phyloP scores from a whole-genome alignment of 148 eudicot species.

The Silene latifolia region DNA sequence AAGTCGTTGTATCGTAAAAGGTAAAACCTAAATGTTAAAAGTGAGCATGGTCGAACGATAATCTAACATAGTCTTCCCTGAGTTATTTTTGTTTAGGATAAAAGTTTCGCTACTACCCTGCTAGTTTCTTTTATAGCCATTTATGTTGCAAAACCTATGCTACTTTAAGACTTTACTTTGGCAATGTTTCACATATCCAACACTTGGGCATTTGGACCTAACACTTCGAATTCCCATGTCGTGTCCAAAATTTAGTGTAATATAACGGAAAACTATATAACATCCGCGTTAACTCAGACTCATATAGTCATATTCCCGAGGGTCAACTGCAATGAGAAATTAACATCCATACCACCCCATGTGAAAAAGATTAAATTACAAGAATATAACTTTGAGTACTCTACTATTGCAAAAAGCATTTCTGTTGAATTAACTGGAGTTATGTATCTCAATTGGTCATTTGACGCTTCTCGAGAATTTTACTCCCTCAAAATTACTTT shows the following conservation, averaged over 20 bases:
- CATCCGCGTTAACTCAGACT: not conserved
- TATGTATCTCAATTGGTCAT: not conserved
- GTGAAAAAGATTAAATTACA: not conserved
- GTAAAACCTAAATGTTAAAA: not conserved
- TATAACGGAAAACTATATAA: not conserved
- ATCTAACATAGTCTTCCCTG: not conserved
- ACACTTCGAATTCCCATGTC: no score
- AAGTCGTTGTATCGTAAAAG: not conserved
- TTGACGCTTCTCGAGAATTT: not conserved
- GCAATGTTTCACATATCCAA: no score
- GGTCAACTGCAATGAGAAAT: not conserved
- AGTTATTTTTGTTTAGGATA: not conserved
- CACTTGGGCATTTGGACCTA: no score
- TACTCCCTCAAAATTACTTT: not conserved
- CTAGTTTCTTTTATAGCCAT: not conserved
- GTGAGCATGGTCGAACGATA: not conserved
- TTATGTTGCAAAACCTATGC: not conserved
- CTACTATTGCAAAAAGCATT: not conserved
- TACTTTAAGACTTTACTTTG: no score
- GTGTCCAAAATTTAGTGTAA: no score
- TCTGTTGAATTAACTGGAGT: not conserved
- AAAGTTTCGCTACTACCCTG: not conserved
- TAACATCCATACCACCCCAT: constrained; percentile 1
- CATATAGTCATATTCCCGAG: not conserved
- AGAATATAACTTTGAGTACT: not conserved